Percentiles rank a stretch among this genome's conserved stretches.
These are phyloP conservation scores for Nakaseomyces bracarensis DNA, from an alignment of 1,139 yeast genomes.

Conservation along the genomic window DNA sequence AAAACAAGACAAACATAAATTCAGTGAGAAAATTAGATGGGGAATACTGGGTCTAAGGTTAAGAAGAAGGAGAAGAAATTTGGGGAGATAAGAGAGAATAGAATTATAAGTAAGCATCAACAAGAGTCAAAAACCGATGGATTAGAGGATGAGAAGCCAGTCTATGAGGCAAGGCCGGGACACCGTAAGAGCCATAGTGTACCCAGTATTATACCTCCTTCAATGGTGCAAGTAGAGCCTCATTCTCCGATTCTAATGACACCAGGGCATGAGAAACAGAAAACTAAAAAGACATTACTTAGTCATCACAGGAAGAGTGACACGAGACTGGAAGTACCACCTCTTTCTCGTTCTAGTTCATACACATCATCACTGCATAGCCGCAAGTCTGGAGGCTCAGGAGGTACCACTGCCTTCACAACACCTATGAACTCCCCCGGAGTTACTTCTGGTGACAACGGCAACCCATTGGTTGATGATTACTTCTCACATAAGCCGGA, in stretches of 20 bases:
- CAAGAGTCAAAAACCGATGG: too few species aligned
- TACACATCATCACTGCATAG: conserved; percentile 26
- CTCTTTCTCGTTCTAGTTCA: conserved; percentile 9
- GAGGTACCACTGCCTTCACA: conserved; percentile 25
- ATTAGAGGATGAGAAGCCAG: too few species aligned
- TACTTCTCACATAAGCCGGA: conserved; percentile 6
- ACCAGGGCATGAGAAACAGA: too few species aligned
- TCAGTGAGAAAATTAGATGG: neutral
- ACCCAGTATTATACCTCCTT: conserved; percentile 46
- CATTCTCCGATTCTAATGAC: conserved; percentile 65
- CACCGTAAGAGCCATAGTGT: conserved; percentile 21
- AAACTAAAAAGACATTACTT: neutral
- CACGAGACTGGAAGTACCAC: conserved; percentile 7
- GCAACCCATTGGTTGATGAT: conserved; percentile 4
- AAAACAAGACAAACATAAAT: neutral
- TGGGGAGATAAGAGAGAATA: too few species aligned
- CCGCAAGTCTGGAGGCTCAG: conserved; percentile 27
- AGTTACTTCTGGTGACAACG: neutral
- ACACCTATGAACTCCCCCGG: conserved; percentile 31
- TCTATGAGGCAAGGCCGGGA: conserved; percentile 10
- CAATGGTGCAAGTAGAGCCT: conserved; percentile 61
- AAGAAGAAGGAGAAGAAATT: neutral
- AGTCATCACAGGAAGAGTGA: conserved; percentile 12
- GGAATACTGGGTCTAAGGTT: conserved; percentile 4
- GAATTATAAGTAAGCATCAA: too few species aligned